phyloP scores from a whole-genome alignment of 495 filamentous ascomycete genomes.

The Penicillium samsonianum region DNA sequence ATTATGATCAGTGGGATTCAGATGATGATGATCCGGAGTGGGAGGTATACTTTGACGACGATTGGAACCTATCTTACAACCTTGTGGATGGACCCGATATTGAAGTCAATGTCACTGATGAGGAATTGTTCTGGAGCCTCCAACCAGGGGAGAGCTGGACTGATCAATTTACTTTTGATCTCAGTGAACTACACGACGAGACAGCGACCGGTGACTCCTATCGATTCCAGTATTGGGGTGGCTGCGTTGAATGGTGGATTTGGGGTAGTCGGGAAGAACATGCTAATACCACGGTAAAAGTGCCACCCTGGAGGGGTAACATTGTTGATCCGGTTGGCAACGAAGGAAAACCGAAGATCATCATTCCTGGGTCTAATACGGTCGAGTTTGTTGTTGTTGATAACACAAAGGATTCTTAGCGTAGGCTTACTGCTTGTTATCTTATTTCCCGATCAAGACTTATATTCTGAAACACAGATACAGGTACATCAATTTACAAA shows the following conservation, averaged over 20 bases:
- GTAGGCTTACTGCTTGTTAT: too few relatives aligned
- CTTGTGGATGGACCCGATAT: slow-evolving; percentile 6
- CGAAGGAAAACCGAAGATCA: not conserved
- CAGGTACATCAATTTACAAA: too few relatives aligned
- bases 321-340: not conserved
- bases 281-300: not conserved
- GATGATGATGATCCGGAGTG: slow-evolving; percentile 1
- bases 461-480: too few relatives aligned
- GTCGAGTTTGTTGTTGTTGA: not conserved
- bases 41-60: slow-evolving; percentile 9
- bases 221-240: slow-evolving; percentile 16
- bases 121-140: slow-evolving; percentile 1
- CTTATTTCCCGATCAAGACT: too few relatives aligned
- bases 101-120: slow-evolving; percentile 9
- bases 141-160: slow-evolving; percentile 8
- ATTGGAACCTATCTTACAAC: not conserved
- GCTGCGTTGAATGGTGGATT: slow-evolving; percentile 15
- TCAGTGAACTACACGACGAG: slow-evolving; percentile 2
- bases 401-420: not conserved
- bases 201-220: slow-evolving; percentile 13
- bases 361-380: not conserved
- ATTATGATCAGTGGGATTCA: not conserved
- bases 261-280: slow-evolving; percentile 5
- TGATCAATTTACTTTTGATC: not conserved
- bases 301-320: not conserved